A percentile compares a stretch with the other conserved stretches of the same genome.
These are phyloP conservation scores for Mallotus nudiflorus DNA, from an alignment of 345 rosid species.

Conservation along the genomic window DNA sequence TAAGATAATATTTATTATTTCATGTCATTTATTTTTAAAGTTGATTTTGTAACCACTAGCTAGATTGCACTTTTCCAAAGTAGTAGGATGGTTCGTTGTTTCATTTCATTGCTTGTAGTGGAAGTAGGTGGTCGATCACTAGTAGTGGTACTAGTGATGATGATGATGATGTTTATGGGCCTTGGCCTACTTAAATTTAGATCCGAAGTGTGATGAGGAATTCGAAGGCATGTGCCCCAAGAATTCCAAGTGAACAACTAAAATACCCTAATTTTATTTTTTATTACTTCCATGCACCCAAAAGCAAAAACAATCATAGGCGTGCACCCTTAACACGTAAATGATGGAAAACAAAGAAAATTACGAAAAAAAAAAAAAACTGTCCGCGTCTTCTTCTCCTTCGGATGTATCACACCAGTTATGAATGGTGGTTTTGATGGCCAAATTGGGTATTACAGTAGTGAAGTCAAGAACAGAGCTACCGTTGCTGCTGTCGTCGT, in stretches of 20 bases:
- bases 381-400: no score
- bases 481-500: no score
- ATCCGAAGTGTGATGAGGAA: no score
- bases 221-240: no score
- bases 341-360: no score
- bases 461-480: constrained; percentile 24
- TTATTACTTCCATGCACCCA: no score
- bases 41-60: not conserved
- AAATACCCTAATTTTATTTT: no score
- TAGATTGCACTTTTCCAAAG: not conserved
- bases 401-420: constrained; percentile 29
- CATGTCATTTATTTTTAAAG: not conserved
- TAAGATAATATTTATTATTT: not conserved
- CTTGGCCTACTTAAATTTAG: not conserved
- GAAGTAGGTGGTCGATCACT: not conserved
- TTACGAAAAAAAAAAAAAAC: no score
- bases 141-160: no score
- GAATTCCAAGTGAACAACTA: no score
- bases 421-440: constrained; percentile 30
- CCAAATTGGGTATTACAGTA: constrained; percentile 28
- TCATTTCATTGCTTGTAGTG: not conserved
- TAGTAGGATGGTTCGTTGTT: not conserved
- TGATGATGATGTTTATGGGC: not conserved
- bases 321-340: no score
- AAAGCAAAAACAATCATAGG: no score